Percentiles rank a stretch among this genome's conserved stretches.
Conservation (phyloP, 768 basidiomycete species). For the Kwoniella bestiolae region DNA sequence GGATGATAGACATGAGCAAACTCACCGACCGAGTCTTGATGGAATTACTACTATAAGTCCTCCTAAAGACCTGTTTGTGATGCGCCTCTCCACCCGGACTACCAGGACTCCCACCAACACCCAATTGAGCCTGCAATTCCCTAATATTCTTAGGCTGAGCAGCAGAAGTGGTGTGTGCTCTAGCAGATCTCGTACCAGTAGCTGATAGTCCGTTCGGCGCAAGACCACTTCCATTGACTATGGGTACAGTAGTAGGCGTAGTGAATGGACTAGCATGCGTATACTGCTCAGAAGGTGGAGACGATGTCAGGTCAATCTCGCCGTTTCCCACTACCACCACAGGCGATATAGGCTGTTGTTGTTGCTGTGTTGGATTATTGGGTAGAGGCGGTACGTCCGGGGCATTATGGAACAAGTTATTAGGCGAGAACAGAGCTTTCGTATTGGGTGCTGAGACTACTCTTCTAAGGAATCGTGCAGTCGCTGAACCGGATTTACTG, state of each 20-base stretch:
- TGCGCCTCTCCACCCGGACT: constrained; percentile 60
- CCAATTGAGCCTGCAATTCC: constrained; percentile 30
- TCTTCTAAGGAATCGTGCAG: constrained; percentile 87
- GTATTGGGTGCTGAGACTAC: constrained; percentile 97
- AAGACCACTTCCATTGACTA: constrained; percentile 40
- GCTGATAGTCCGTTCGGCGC: constrained; percentile 38
- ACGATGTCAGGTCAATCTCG: constrained; percentile 31
- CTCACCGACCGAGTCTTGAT: constrained; percentile 89
- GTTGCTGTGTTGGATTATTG: constrained; percentile 54
- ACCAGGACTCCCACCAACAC: constrained; percentile 42
- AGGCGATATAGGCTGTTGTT: constrained; percentile 68
- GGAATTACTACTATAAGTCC: constrained; percentile 96
- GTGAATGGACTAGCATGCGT: constrained; percentile 17
- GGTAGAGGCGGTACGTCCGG: constrained; percentile 63
- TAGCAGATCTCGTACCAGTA: constrained; percentile 33
- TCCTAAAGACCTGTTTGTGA: constrained; percentile 68
- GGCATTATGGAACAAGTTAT: constrained; percentile 57
- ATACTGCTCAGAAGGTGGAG: constrained; percentile 15
- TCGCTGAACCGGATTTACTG: constrained; percentile 53
- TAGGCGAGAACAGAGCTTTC: constrained; percentile 74
- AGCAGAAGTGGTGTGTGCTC: constrained; percentile 33
- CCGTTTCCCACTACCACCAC: constrained; percentile 61
- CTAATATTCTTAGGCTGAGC: constrained; percentile 27
- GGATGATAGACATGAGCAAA: constrained; percentile 20
- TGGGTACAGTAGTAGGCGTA: not conserved